Evolutionary conservation across 106 monocot species (phyloP).

Genomic region (Amphibolis antarctica): DNA sequence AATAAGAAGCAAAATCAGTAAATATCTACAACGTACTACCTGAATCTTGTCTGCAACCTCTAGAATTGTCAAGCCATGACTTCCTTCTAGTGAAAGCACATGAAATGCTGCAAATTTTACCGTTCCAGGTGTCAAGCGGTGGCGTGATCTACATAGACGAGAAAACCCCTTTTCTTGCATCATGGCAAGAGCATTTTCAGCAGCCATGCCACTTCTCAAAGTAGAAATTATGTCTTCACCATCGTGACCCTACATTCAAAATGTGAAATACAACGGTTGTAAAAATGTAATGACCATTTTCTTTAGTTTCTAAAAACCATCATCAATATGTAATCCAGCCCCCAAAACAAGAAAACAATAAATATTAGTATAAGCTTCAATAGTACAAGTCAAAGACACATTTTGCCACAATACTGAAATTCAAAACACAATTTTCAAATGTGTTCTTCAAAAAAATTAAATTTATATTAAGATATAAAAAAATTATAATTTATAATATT

Average conservation of each 20-base stretch:
- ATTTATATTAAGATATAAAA: too few relatives aligned
- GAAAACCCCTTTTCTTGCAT: slow-evolving; percentile 87
- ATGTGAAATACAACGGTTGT: neutral
- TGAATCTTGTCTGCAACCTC: slow-evolving; percentile 98
- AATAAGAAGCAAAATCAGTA: neutral
- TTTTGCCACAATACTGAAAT: too few relatives aligned
- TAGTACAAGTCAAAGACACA: too few relatives aligned
- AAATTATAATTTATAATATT: too few relatives aligned
- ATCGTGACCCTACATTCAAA: slow-evolving; percentile 49
- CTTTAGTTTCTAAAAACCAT: too few relatives aligned
- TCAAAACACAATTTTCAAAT: too few relatives aligned
- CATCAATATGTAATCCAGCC: too few relatives aligned
- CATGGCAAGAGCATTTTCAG: slow-evolving; percentile 83
- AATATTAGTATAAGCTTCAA: too few relatives aligned
- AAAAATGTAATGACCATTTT: neutral
- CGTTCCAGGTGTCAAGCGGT: slow-evolving; percentile 92
- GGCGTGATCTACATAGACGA: slow-evolving; percentile 60
- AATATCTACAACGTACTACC: slow-evolving; percentile 39
- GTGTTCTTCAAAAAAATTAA: too few relatives aligned
- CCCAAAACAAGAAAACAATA: too few relatives aligned
- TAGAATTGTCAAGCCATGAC: slow-evolving; percentile 73
- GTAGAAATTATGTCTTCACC: slow-evolving; percentile 67
- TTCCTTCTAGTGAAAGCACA: slow-evolving; percentile 91
- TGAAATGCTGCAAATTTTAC: slow-evolving; percentile 99
- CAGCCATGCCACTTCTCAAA: slow-evolving; percentile 80